Conservation (phyloP, 129 eudicot genomes). For the Centrapalus pauciflorus region DNA sequence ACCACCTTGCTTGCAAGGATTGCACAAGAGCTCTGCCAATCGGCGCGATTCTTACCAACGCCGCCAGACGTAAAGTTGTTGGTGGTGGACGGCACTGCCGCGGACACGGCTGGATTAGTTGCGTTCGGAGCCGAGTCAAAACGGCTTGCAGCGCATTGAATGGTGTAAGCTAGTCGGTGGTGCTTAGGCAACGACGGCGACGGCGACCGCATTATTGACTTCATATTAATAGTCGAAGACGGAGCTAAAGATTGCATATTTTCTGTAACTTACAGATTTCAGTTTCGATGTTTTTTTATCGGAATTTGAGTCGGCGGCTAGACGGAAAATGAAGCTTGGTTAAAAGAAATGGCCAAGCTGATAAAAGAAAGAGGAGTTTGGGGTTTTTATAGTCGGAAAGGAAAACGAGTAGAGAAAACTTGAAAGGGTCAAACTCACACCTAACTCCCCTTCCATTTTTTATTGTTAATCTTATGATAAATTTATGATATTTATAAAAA, state of each 20-base stretch:
- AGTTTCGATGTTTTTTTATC: not conserved
- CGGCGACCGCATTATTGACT: conserved; percentile 26
- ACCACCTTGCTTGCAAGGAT: conserved; percentile 71
- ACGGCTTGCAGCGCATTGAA: conserved; percentile 46
- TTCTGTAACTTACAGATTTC: not conserved
- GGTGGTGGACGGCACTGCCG: conserved; percentile 6
- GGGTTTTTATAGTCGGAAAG: conserved; percentile 40
- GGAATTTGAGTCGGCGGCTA: conserved; percentile 2
- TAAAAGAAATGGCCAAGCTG: conserved; percentile 63
- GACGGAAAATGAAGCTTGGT: conserved; percentile 40
- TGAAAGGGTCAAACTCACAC: conserved; percentile 57
- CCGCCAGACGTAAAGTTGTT: conserved; percentile 29
- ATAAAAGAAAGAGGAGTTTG: conserved; percentile 6
- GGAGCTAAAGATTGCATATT: conserved; percentile 45
- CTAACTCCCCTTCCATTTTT: conserved; percentile 31
- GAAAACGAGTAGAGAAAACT: conserved; percentile 16
- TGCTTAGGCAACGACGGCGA: conserved; percentile 16
- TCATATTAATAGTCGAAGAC: conserved; percentile 27
- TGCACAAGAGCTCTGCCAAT: conserved; percentile 93
- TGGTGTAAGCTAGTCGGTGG: conserved; percentile 22
- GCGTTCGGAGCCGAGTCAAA: conserved; percentile 44
- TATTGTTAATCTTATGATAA: not conserved
- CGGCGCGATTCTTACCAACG: conserved; percentile 54
- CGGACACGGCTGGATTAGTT: conserved; percentile 4
- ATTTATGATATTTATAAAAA: not conserved